Conservation (phyloP, 176 grass and related monocot genomes). For the Secale cereale region DNA sequence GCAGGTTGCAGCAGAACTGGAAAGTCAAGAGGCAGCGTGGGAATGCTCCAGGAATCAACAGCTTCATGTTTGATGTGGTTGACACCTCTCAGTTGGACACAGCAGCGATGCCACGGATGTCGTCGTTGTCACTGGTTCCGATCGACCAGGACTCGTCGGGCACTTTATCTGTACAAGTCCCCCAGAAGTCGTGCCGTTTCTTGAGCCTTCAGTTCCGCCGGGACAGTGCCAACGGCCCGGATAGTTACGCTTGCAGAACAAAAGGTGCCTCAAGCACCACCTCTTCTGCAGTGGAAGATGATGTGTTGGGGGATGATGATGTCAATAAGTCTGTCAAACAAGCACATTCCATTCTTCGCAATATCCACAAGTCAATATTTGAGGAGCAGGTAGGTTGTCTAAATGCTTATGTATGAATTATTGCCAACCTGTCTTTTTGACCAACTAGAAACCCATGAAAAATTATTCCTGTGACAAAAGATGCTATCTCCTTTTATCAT, state of each 20-base stretch:
- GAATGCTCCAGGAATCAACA: conserved; percentile 46
- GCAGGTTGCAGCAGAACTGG: conserved; percentile 95
- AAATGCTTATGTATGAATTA: conserved; percentile 11
- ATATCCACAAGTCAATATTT: conserved; percentile 80
- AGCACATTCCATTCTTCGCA: conserved; percentile 71
- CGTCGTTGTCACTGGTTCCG: conserved; percentile 45
- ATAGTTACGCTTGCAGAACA: conserved; percentile 33
- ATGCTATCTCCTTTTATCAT: not conserved
- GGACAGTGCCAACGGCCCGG: conserved; percentile 26
- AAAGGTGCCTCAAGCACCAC: conserved; percentile 36
- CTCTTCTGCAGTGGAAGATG: conserved; percentile 30
- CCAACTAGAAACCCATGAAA: not conserved
- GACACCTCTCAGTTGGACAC: conserved; percentile 58
- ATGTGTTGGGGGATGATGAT: conserved; percentile 48
- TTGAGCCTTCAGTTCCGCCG: conserved; percentile 72
- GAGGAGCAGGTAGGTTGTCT: conserved; percentile 61
- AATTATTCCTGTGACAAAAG: not conserved
- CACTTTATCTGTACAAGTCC: conserved; percentile 72
- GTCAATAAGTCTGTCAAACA: conserved; percentile 54
- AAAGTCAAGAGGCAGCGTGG: conserved; percentile 86
- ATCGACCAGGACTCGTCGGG: conserved; percentile 68
- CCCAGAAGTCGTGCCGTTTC: conserved; percentile 53
- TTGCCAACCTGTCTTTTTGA: not conserved
- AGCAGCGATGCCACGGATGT: conserved; percentile 35
- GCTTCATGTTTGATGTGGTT: conserved; percentile 78